phyloP scores from a whole-genome alignment of 768 basidiomycete genomes.

The Cystobasidium onofrii region DNA sequence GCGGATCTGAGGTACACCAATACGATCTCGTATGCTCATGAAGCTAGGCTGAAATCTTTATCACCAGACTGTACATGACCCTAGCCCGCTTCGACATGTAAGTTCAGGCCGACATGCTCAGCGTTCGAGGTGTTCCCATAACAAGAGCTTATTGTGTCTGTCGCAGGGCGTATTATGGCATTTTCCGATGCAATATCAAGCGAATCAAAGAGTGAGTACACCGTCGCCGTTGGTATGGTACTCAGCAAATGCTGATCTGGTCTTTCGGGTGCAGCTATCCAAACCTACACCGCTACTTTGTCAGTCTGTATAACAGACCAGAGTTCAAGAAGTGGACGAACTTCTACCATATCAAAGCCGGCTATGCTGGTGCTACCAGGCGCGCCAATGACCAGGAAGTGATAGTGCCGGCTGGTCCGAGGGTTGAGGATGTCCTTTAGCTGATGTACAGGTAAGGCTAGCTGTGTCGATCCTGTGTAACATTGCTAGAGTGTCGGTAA shows the following conservation, averaged over 20 bases:
- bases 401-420: not conserved
- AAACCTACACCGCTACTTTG: not conserved
- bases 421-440: not conserved
- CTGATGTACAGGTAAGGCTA: not conserved
- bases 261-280: not conserved
- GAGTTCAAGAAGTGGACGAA: constrained; percentile 4
- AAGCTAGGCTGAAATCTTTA: no score
- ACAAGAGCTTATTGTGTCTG: not conserved
- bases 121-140: no score
- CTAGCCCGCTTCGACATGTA: not conserved
- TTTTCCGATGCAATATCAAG: constrained; percentile 1
- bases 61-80: not conserved
- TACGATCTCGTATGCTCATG: not conserved
- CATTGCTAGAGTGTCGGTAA: no score
- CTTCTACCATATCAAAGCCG: constrained; percentile 9
- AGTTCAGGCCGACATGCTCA: no score
- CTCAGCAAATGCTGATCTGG: no score
- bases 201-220: constrained; percentile 13
- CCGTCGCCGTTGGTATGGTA: no score
- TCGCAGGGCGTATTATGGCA: not conserved
- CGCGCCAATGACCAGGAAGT: not conserved
- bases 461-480: no score
- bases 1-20: constrained; percentile 45
- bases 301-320: not conserved
- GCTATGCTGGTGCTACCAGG: not conserved